phyloP scores from a whole-genome alignment of 805 yeast genomes.

The Alloascoidea africana region DNA sequence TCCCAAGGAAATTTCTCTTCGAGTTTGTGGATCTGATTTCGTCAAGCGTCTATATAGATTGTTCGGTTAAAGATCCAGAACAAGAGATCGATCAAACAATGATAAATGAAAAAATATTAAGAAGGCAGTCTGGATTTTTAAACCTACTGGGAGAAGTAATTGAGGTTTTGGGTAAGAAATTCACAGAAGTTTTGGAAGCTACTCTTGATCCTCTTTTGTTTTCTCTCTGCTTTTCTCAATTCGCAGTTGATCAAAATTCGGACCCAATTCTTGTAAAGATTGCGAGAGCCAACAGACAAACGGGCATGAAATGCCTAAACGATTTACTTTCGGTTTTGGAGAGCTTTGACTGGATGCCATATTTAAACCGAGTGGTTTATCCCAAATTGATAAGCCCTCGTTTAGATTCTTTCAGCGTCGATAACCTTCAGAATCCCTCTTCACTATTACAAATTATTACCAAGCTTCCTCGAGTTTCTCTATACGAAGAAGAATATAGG shows the following conservation, averaged over 20 bases:
- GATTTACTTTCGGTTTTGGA: conserved; percentile 36
- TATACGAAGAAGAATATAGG: conserved; percentile 38
- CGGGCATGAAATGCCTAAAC: conserved; percentile 50
- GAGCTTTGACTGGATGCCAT: conserved; percentile 35
- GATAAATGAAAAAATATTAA: conserved; percentile 21
- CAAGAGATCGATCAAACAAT: conserved; percentile 10
- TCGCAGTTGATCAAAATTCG: conserved; percentile 10
- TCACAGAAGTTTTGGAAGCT: conserved; percentile 29
- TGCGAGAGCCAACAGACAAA: conserved; percentile 46
- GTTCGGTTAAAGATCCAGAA: conserved; percentile 5
- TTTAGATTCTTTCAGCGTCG: conserved; percentile 49
- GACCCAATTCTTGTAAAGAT: conserved; percentile 21
- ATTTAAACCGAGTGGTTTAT: conserved; percentile 34
- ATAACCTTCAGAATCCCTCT: conserved; percentile 75
- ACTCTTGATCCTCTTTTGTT: conserved; percentile 43
- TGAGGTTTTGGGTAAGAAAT: conserved; percentile 42
- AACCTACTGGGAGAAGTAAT: conserved; percentile 42
- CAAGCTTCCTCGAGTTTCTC: conserved; percentile 30
- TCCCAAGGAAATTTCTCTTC: conserved; percentile 25
- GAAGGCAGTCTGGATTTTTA: conserved; percentile 48
- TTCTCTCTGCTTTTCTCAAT: conserved; percentile 38
- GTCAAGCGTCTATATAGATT: conserved; percentile 10
- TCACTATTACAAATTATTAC: conserved; percentile 51
- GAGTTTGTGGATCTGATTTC: not conserved
- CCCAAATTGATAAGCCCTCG: conserved; percentile 45